Conservation (phyloP, 2,329 filamentous ascomycete species). For the Trichoderma atroviride region DNA sequence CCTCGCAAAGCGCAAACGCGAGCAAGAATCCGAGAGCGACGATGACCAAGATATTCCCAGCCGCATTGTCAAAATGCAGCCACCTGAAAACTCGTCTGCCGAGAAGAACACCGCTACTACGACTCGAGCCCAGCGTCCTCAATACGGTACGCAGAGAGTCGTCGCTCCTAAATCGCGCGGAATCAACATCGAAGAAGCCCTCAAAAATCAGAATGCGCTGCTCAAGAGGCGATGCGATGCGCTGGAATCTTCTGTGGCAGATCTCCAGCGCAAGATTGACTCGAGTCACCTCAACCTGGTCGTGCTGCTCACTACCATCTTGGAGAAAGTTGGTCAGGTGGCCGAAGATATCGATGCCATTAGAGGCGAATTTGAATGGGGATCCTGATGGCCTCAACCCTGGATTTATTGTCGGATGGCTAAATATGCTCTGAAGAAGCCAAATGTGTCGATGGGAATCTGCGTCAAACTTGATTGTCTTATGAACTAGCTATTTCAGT, state of each 20-base stretch:
- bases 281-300: background rate
- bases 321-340: background rate
- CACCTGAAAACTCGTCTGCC: background rate
- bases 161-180: too few relatives aligned
- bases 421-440: background rate
- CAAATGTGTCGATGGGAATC: background rate
- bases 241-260: background rate
- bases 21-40: background rate
- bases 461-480: background rate
- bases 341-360: background rate
- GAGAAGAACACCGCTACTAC: background rate
- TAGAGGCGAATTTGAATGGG: background rate
- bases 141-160: background rate
- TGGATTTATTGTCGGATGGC: background rate
- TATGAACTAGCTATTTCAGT: too few relatives aligned
- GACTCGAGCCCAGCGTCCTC: background rate
- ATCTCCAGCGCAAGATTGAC: background rate
- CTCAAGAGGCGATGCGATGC: background rate
- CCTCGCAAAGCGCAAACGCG: background rate
- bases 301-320: background rate
- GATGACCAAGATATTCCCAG: background rate
- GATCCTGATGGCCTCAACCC: background rate
- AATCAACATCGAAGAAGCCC: background rate
- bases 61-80: background rate
- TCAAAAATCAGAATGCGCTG: background rate